A percentile compares a stretch with the other conserved stretches of the same genome.
Conservation (phyloP, 768 basidiomycete genomes). For the Rhizopogon vesiculosus region DNA sequence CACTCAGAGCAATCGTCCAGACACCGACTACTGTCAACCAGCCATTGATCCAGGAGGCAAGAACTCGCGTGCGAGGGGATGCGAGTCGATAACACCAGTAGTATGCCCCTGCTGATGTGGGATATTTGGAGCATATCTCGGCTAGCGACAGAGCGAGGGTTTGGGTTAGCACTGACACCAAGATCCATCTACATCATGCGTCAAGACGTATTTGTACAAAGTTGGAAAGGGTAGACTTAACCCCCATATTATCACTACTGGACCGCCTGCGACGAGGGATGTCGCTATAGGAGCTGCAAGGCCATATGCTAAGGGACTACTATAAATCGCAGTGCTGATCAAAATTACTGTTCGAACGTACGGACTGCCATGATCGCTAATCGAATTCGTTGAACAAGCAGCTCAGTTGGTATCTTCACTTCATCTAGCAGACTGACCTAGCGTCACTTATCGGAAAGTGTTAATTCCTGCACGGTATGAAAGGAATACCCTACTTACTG, state of each 20-base stretch:
- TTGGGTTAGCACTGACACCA: conserved; percentile 45
- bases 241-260: conserved; percentile 59
- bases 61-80: conserved; percentile 43
- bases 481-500: conserved; percentile 31
- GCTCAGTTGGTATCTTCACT: background rate
- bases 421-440: conserved; percentile 30
- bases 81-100: conserved; percentile 66
- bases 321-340: conserved; percentile 1
- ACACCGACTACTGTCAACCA: conserved; percentile 68
- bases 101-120: conserved; percentile 58
- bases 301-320: conserved; percentile 40
- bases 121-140: conserved; percentile 57
- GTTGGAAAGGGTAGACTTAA: conserved; percentile 13
- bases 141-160: conserved; percentile 49
- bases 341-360: conserved; percentile 27
- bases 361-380: conserved; percentile 60
- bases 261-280: conserved; percentile 49
- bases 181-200: conserved; percentile 37
- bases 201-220: background rate
- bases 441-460: conserved; percentile 29
- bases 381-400: conserved; percentile 1
- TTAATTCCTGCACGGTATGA: conserved; percentile 10
- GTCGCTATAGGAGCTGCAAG: conserved; percentile 55
- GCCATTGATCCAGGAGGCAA: conserved; percentile 62
- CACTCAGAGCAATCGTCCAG: conserved; percentile 64